Evolutionary conservation across 345 rosid species (phyloP).

Genomic region (Cardamine chenopodiifolia): DNA sequence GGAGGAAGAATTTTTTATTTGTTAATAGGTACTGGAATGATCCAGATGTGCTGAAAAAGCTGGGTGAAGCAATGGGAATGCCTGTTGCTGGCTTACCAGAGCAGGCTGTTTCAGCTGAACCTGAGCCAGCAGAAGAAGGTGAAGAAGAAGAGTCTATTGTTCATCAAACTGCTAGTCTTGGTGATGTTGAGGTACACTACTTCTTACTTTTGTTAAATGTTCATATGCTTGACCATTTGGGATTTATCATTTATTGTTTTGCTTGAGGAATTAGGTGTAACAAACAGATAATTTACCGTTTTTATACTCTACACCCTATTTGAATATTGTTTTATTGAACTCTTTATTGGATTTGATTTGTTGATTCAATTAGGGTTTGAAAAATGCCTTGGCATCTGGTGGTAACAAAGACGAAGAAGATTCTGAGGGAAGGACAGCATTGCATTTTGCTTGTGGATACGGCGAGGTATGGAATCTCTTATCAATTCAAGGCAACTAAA

Average conservation of each 20-base stretch:
- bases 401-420: constrained; percentile 95
- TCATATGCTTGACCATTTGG: constrained; percentile 8
- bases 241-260: constrained; percentile 3
- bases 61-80: constrained; percentile 99
- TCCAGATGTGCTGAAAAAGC: constrained; percentile 81
- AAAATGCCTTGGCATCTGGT: constrained; percentile 78
- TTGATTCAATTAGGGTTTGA: constrained; percentile 66
- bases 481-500: neutral
- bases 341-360: neutral
- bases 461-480: constrained; percentile 75
- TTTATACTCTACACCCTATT: neutral
- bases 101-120: constrained; percentile 64
- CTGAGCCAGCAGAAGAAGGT: constrained; percentile 69
- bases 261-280: neutral
- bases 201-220: constrained; percentile 9
- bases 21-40: constrained; percentile 89
- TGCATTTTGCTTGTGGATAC: constrained; percentile 98
- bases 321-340: neutral
- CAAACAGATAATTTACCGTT: neutral
- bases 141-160: constrained; percentile 94
- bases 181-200: constrained; percentile 81
- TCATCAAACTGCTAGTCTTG: constrained; percentile 88
- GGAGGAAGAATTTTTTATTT: constrained; percentile 11
- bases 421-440: constrained; percentile 97
- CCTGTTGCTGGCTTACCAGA: constrained; percentile 58